phyloP scores from a whole-genome alignment of 305 asterid genomes.

The Fraxinus greggii region DNA sequence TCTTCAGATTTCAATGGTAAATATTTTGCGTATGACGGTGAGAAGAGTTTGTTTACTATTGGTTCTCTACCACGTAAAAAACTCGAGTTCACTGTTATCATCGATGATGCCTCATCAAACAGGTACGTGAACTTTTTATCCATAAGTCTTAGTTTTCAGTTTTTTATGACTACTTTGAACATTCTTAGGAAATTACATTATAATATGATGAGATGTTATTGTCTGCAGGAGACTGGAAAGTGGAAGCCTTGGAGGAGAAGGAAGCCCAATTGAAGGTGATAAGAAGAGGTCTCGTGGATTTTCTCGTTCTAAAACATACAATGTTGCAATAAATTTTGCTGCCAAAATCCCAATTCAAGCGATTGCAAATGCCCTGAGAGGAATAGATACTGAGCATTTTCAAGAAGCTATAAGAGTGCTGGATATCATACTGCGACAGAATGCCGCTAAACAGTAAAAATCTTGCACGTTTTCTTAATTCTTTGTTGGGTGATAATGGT shows the following conservation, averaged over 20 bases:
- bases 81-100: slow-evolving; percentile 51
- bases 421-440: slow-evolving; percentile 59
- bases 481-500: neutral
- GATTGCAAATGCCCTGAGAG: slow-evolving; percentile 48
- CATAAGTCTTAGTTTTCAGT: neutral
- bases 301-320: slow-evolving; percentile 47
- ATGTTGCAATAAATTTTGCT: slow-evolving; percentile 62
- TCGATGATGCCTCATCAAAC: slow-evolving; percentile 45
- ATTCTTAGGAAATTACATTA: neutral
- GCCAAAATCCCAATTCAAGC: slow-evolving; percentile 59
- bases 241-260: slow-evolving; percentile 42
- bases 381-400: slow-evolving; percentile 59
- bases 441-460: slow-evolving; percentile 62
- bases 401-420: slow-evolving; percentile 72
- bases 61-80: slow-evolving; percentile 66
- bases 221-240: slow-evolving; percentile 33
- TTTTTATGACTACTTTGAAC: neutral
- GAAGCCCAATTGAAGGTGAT: slow-evolving; percentile 40
- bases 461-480: neutral
- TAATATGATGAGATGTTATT: neutral
- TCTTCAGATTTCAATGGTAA: slow-evolving; percentile 44
- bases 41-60: slow-evolving; percentile 60
- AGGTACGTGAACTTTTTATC: slow-evolving; percentile 31
- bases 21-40: slow-evolving; percentile 71
- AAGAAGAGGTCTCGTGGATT: slow-evolving; percentile 45